phyloP scores from a whole-genome alignment of 2,329 filamentous ascomycete species.

The Trichoderma simmonsii region DNA sequence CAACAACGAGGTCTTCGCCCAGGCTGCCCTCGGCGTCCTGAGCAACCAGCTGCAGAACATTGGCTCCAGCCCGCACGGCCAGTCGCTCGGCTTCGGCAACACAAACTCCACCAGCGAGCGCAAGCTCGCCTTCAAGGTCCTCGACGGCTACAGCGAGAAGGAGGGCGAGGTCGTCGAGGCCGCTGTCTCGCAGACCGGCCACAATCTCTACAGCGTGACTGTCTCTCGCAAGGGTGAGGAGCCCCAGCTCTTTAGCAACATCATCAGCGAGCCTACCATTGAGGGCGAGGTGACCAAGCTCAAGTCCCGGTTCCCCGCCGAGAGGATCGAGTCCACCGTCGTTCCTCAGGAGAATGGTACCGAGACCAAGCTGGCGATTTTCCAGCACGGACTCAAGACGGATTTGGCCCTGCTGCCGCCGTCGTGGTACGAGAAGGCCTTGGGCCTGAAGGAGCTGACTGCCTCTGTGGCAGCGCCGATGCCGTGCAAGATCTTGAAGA shows the following conservation, averaged over 20 bases:
- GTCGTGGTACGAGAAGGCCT: constrained; percentile 80
- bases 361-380: constrained; percentile 67
- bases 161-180: constrained; percentile 60
- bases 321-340: constrained; percentile 75
- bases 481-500: constrained; percentile 93
- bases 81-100: constrained; percentile 54
- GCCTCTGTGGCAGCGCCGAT: constrained; percentile 90
- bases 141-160: constrained; percentile 62
- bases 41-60: constrained; percentile 43
- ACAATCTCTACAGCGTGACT: constrained; percentile 45
- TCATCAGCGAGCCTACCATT: constrained; percentile 40
- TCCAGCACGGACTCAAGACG: constrained; percentile 64
- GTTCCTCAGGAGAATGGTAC: constrained; percentile 55
- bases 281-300: constrained; percentile 31
- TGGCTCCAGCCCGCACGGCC: constrained; percentile 42
- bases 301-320: constrained; percentile 69
- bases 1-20: constrained; percentile 72
- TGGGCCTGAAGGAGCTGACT: constrained; percentile 74
- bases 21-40: constrained; percentile 78
- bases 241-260: constrained; percentile 42
- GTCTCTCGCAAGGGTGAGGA: constrained; percentile 43
- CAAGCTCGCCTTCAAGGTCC: constrained; percentile 50
- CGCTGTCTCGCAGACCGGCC: constrained; percentile 46
- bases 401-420: constrained; percentile 60
- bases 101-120: constrained; percentile 41